phyloP scores from a whole-genome alignment of 139 green algal genomes.

The Trebouxia sp. region DNA sequence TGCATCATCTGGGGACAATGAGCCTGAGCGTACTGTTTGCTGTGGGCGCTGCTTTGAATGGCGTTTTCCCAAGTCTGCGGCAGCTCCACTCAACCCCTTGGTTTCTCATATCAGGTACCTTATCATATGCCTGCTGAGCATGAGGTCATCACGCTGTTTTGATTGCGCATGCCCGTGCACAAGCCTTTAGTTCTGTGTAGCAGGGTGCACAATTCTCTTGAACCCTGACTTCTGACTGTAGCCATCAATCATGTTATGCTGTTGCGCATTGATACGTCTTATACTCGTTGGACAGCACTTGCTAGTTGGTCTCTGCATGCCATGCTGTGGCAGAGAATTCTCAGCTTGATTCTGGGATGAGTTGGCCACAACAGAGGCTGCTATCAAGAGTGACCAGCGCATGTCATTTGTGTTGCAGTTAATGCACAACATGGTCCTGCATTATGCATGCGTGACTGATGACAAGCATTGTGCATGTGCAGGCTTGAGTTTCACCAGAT shows the following conservation, averaged over 20 bases:
- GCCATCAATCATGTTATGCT: not conserved
- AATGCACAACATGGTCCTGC: no score
- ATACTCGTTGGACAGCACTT: no score
- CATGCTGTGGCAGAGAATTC: no score
- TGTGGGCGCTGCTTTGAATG: not conserved
- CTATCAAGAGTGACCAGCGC: no score
- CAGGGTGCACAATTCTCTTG: not conserved
- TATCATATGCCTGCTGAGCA: not conserved
- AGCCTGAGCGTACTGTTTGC: not conserved
- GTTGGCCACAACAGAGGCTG: no score
- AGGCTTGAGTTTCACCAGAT: conserved; percentile 24
- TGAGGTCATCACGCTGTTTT: not conserved
- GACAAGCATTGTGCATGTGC: no score
- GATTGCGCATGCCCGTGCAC: no score
- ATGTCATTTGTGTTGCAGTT: no score
- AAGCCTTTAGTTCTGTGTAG: no score
- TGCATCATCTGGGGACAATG: not conserved
- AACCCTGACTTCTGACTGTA: not conserved
- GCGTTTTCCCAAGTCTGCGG: conserved; percentile 4
- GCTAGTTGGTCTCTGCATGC: not conserved
- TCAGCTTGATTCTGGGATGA: no score
- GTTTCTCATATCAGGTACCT: not conserved
- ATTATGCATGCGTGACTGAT: no score
- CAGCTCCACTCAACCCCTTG: not conserved
- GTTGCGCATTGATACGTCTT: not conserved